Percentiles rank a stretch among this genome's conserved stretches.
Evolutionary conservation across 2,329 filamentous ascomycete genomes (phyloP).

Genomic region (Lithohypha guttulata): DNA sequence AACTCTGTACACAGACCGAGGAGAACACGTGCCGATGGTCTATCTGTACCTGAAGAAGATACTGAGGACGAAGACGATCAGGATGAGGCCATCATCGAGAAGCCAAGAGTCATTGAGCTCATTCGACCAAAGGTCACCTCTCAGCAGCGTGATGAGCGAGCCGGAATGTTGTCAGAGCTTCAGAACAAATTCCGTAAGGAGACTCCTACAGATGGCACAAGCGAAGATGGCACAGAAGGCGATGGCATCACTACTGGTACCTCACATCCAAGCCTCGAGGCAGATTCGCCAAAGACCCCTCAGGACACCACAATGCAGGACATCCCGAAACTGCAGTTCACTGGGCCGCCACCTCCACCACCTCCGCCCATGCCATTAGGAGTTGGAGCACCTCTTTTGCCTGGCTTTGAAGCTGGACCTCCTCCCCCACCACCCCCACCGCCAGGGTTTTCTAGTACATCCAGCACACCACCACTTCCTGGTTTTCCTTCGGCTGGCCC

Average conservation of each 20-base stretch:
- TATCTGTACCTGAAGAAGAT: constrained; percentile 30
- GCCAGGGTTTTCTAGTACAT: constrained; percentile 35
- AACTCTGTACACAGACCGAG: constrained; percentile 23
- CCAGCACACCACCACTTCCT: constrained; percentile 41
- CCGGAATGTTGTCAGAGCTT: constrained; percentile 60
- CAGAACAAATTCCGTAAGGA: constrained; percentile 63
- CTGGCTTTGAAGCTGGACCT: constrained; percentile 33
- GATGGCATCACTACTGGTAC: constrained; percentile 64
- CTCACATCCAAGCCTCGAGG: constrained; percentile 64
- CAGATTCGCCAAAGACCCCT: constrained; percentile 57
- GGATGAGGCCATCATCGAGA: constrained; percentile 59
- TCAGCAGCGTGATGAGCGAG: constrained; percentile 54
- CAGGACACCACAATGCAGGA: constrained; percentile 47
- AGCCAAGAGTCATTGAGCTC: constrained; percentile 67
- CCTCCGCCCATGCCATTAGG: constrained; percentile 26
- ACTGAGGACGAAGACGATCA: constrained; percentile 45
- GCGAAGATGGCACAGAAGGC: constrained; percentile 39
- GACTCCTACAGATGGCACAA: constrained; percentile 53
- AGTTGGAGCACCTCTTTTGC: constrained; percentile 25
- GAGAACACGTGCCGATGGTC: constrained; percentile 28
- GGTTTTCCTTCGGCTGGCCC: constrained; percentile 33
- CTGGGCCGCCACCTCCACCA: constrained; percentile 32
- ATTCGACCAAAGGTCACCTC: constrained; percentile 57
- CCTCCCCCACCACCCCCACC: constrained; percentile 42
- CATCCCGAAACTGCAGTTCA: constrained; percentile 18